A percentile compares a stretch with the other conserved stretches of the same genome.
Conservation (phyloP, 2,329 filamentous ascomycete genomes). For the Diplocarpon mali region DNA sequence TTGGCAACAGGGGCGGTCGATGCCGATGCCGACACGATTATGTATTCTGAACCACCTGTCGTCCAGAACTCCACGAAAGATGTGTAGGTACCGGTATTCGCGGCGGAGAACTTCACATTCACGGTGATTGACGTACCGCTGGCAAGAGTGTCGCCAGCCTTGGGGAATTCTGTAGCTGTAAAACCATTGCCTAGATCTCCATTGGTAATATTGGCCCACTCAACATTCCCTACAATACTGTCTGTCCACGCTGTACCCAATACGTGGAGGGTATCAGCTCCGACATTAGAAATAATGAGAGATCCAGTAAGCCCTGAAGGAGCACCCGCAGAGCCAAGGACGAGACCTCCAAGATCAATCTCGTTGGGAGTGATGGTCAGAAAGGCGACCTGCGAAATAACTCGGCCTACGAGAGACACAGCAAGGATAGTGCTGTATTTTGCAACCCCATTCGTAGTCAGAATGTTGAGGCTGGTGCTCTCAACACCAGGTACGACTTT, state of each 20-base stretch:
- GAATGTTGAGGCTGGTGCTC: constrained; percentile 29
- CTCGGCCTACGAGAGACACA: constrained; percentile 30
- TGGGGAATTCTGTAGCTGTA: constrained; percentile 25
- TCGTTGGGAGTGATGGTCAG: constrained; percentile 29
- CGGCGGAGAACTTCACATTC: constrained; percentile 28
- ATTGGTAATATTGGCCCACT: constrained; percentile 26
- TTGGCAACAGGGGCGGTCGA: constrained; percentile 28
- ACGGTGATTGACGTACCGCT: constrained; percentile 26
- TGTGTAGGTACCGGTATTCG: constrained; percentile 26
- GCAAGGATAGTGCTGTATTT: constrained; percentile 30
- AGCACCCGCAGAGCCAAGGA: constrained; percentile 26
- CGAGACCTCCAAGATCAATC: constrained; percentile 32
- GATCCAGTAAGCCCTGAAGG: constrained; percentile 24
- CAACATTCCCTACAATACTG: constrained; percentile 14
- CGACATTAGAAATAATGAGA: constrained; percentile 30
- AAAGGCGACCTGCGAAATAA: constrained; percentile 29
- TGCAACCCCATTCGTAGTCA: constrained; percentile 29
- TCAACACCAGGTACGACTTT: constrained; percentile 29
- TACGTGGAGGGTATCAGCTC: constrained; percentile 29
- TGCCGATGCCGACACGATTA: constrained; percentile 28
- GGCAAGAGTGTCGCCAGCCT: constrained; percentile 24
- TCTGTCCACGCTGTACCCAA: constrained; percentile 28
- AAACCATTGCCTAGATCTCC: constrained; percentile 27
- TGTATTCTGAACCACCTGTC: constrained; percentile 27
- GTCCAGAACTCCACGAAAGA: constrained; percentile 29